phyloP scores from a whole-genome alignment of 106 monocot species.

The Dendrobium huoshanense region DNA sequence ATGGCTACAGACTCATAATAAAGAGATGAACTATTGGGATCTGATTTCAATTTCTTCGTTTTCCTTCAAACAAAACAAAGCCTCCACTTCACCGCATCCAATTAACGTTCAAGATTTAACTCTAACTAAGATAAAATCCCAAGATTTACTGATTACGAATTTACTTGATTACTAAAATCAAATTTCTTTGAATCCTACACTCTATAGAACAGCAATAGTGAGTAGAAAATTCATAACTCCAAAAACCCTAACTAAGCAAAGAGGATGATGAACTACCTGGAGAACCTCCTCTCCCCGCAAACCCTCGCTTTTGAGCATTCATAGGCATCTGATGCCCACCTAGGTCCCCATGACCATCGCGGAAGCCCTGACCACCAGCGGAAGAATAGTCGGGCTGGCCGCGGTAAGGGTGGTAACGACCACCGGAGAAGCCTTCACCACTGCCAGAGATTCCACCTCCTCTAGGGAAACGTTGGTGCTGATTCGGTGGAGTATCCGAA shows the following conservation, averaged over 20 bases:
- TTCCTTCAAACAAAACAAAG: too few relatives aligned
- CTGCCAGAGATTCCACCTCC: constrained; percentile 21
- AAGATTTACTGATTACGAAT: neutral
- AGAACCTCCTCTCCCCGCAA: constrained; percentile 28
- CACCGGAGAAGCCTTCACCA: constrained; percentile 29
- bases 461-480: constrained; percentile 20
- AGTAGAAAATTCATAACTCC: neutral
- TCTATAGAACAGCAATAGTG: neutral
- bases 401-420: constrained; percentile 56
- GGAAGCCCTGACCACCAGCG: constrained; percentile 19
- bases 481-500: constrained; percentile 34
- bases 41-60: too few relatives aligned
- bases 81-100: neutral
- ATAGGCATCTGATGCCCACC: constrained; percentile 22
- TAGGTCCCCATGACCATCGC: constrained; percentile 19
- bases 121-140: neutral
- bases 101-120: neutral
- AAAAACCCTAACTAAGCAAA: constrained; percentile 2
- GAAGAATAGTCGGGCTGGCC: constrained; percentile 28
- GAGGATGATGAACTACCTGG: constrained; percentile 15
- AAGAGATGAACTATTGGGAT: too few relatives aligned
- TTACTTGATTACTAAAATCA: neutral
- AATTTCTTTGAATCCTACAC: neutral
- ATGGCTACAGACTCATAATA: neutral
- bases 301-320: constrained; percentile 34